Percentiles rank a stretch among this genome's conserved stretches.
Evolutionary conservation across 2,329 filamentous ascomycete genomes (phyloP).

Genomic region (Paecilomyces fulvus): DNA sequence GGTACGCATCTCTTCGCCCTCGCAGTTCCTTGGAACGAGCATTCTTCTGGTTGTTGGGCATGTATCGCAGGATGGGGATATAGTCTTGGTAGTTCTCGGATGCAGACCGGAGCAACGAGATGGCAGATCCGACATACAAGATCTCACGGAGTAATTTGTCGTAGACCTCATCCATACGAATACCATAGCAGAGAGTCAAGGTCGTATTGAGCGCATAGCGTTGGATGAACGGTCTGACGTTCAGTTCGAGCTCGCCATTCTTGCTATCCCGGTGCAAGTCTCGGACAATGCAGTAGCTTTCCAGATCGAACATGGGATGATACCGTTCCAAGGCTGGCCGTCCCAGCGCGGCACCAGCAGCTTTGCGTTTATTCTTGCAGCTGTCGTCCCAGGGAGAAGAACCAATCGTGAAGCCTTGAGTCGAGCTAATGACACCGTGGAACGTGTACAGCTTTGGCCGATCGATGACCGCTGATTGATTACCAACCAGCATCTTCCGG

Average conservation of each 20-base stretch:
- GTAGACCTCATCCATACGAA: slow-evolving; percentile 59
- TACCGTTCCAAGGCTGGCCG: slow-evolving; percentile 62
- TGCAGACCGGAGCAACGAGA: slow-evolving; percentile 66
- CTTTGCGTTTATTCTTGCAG: slow-evolving; percentile 63
- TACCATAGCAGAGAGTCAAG: slow-evolving; percentile 66
- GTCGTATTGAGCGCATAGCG: slow-evolving; percentile 64
- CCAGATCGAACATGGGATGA: slow-evolving; percentile 67
- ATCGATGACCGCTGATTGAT: slow-evolving; percentile 65
- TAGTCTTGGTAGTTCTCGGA: slow-evolving; percentile 77
- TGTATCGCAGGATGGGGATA: slow-evolving; percentile 58
- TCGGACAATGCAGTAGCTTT: slow-evolving; percentile 58
- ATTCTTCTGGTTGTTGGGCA: slow-evolving; percentile 47
- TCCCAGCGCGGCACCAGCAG: slow-evolving; percentile 64
- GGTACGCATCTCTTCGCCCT: slow-evolving; percentile 55
- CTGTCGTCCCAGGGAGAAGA: slow-evolving; percentile 71
- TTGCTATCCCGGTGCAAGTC: slow-evolving; percentile 56
- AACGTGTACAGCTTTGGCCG: slow-evolving; percentile 68
- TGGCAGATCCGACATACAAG: slow-evolving; percentile 61
- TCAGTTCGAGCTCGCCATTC: slow-evolving; percentile 51
- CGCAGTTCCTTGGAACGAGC: slow-evolving; percentile 53
- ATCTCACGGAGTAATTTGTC: slow-evolving; percentile 63
- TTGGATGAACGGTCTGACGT: slow-evolving; percentile 60
- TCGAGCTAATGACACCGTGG: slow-evolving; percentile 62
- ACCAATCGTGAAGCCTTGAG: slow-evolving; percentile 68
- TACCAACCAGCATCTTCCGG: slow-evolving; percentile 57